Evolutionary conservation across 2,329 filamentous ascomycete genomes (phyloP).

Genomic region (Pseudocercospora pini-densiflorae): DNA sequence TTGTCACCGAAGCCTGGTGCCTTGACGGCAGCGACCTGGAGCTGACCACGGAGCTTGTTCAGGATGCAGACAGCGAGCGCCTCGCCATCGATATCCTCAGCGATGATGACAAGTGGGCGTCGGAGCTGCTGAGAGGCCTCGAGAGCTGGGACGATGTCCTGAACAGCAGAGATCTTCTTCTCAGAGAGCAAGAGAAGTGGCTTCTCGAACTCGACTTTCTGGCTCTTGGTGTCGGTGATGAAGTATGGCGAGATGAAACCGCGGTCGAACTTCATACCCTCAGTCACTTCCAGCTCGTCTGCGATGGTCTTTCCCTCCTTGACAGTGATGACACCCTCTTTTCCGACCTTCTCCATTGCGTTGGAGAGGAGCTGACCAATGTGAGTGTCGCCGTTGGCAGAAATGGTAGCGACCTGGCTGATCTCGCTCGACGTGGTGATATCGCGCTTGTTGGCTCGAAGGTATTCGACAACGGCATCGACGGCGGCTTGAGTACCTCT

Average conservation of each 20-base stretch:
- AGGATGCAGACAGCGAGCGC: conserved; percentile 98
- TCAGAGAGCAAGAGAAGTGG: conserved; percentile 97
- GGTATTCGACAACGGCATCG: conserved; percentile 89
- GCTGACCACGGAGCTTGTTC: conserved; percentile 99
- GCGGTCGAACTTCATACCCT: conserved; percentile 99
- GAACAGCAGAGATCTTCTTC: conserved; percentile 99
- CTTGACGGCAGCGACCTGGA: conserved; percentile 98
- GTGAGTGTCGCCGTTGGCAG: conserved; percentile 93
- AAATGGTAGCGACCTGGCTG: conserved; percentile 97
- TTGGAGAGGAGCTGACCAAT: conserved; percentile 95
- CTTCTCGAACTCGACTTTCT: conserved; percentile 99
- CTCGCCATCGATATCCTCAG: conserved; percentile 98
- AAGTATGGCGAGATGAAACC: conserved; percentile 99
- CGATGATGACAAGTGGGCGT: conserved; percentile 96
- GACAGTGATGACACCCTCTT: conserved; percentile 99
- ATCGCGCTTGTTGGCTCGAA: conserved; percentile 95
- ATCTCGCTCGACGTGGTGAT: conserved; percentile 98
- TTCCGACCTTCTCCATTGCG: conserved; percentile 99
- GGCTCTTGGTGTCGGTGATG: conserved; percentile 98
- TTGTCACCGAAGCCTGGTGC: conserved; percentile 99
- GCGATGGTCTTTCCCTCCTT: conserved; percentile 99
- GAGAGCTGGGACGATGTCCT: conserved; percentile 97
- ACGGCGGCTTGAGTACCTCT: conserved; percentile 97
- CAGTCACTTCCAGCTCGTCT: conserved; percentile 97
- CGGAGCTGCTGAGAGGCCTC: conserved; percentile 96